Evolutionary conservation across 108 stramenopile species (phyloP), one percentile per base, ranked within the genome.

Genomic region (Chaetoceros muelleri): DNA sequence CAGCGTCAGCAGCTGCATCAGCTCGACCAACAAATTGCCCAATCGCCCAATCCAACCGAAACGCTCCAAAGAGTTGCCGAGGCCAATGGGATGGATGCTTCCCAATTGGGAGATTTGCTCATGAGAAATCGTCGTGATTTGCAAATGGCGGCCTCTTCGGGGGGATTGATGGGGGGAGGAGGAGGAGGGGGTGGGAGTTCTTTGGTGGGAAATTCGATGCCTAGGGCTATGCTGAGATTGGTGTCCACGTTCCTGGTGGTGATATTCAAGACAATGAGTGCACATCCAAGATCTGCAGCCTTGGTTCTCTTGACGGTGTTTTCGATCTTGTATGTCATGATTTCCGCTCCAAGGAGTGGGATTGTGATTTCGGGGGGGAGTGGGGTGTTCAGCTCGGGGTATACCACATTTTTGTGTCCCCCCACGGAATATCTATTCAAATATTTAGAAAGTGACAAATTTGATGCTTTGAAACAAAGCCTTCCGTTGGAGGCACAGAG

Each of bases 1-100:
- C 79, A 85, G 52, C 70, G 88, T 2, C 60, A 80, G 29, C 84
- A 84, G 60, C 66, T 90, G 44, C 57, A 81, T 16, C 74, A 86
- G 52, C 64, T 90, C 8, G 80, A 83, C 19, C 55, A 74, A 22
- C 74, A 71, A 23, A 86, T 90, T 34, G 71, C 64, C 21, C 55
- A 68, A 13, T 69, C 84, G 2, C 76, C 80, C 25, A 79, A 90
- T 61, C 88, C 88, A 24, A 30, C 69, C 20, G 79, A 68, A n/a
- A 84, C 83, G 8, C 53, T 88, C 23, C 28, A 53, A 7, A 69
- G 80, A 53, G 79, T 84, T 1, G 88, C 88, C 16, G 58, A 72
- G 30, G 60, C 71, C 56, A 84, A 86, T 67, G 61, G 60, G 22
- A 76, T 90, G 70, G 59, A 65, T 2, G 63, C 73, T 0, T 53